A percentile compares a stretch with the other conserved stretches of the same genome.
Evolutionary conservation across 441 rosid species (phyloP).

Genomic region (Macaranga tanarius): DNA sequence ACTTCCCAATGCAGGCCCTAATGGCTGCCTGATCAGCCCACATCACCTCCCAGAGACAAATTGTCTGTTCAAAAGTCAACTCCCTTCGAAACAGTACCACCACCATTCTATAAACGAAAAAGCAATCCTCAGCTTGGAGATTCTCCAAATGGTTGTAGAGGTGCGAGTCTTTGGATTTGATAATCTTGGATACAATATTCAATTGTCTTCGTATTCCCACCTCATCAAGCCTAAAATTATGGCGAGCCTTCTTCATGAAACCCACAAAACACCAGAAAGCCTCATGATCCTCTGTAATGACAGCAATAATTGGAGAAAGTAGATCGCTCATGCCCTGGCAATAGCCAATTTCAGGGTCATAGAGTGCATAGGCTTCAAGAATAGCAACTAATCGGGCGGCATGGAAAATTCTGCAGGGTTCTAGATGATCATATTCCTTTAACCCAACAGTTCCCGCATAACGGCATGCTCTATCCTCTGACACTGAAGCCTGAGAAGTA

Average conservation of each 20-base stretch:
- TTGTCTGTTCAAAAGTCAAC: slow-evolving; percentile 78
- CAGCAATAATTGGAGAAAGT: slow-evolving; percentile 74
- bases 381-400: slow-evolving; percentile 88
- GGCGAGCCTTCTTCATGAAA: slow-evolving; percentile 93
- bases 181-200: slow-evolving; percentile 76
- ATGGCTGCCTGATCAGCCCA: slow-evolving; percentile 98
- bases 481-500: slow-evolving; percentile 52
- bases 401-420: slow-evolving; percentile 77
- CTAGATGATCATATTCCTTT: slow-evolving; percentile 78
- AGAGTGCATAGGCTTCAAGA: slow-evolving; percentile 87
- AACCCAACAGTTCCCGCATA: slow-evolving; percentile 78
- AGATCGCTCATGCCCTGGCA: slow-evolving; percentile 98
- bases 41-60: slow-evolving; percentile 93
- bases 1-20: slow-evolving; percentile 79
- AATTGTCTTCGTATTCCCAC: slow-evolving; percentile 89
- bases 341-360: slow-evolving; percentile 88
- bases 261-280: slow-evolving; percentile 98
- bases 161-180: slow-evolving; percentile 77
- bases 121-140: slow-evolving; percentile 93
- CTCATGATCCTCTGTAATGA: slow-evolving; percentile 76
- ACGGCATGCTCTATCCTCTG: slow-evolving; percentile 55
- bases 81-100: slow-evolving; percentile 88
- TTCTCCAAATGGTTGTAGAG: slow-evolving; percentile 87
- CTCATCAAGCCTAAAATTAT: slow-evolving; percentile 94
- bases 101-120: slow-evolving; percentile 95